Conservation (phyloP, 495 filamentous ascomycete genomes). For the Tetracladium setigerum region DNA sequence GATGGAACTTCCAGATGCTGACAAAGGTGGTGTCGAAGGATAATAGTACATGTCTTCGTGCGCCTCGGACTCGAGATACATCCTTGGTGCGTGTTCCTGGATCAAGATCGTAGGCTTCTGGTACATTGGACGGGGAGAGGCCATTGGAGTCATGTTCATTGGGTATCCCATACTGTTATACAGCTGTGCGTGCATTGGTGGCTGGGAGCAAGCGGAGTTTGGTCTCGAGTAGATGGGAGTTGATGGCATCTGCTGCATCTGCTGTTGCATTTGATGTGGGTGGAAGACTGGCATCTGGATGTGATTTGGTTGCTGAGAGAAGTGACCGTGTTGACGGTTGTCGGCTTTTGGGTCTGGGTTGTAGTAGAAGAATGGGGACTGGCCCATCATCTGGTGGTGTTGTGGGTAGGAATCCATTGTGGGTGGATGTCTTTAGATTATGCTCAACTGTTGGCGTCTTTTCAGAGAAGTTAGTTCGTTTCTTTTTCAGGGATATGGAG, state of each 20-base stretch:
- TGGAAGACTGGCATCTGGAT: constrained; percentile 28
- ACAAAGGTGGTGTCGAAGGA: constrained; percentile 84
- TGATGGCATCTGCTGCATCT: constrained; percentile 46
- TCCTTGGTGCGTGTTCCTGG: constrained; percentile 59
- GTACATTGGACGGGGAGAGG: constrained; percentile 68
- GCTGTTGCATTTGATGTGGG: constrained; percentile 8
- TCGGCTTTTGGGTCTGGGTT: constrained; percentile 69
- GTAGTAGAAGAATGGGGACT: constrained; percentile 88
- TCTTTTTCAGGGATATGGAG: neutral
- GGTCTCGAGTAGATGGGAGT: constrained; percentile 70
- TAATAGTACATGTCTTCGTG: constrained; percentile 57
- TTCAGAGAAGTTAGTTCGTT: constrained; percentile 10
- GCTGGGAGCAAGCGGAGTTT: constrained; percentile 52
- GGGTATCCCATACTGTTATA: constrained; percentile 41
- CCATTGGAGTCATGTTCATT: constrained; percentile 64
- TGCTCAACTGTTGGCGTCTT: constrained; percentile 5
- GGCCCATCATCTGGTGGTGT: constrained; percentile 53
- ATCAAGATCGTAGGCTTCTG: constrained; percentile 70
- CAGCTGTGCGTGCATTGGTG: constrained; percentile 53
- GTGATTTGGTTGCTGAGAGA: constrained; percentile 65
- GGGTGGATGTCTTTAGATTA: neutral
- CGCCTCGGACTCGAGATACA: constrained; percentile 77
- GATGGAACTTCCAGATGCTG: constrained; percentile 72
- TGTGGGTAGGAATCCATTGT: constrained; percentile 20
- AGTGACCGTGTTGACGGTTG: constrained; percentile 73